A percentile compares a stretch with the other conserved stretches of the same genome.
Conservation (phyloP, 2,329 filamentous ascomycete species). For the Teratosphaeriaceae sp. region DNA sequence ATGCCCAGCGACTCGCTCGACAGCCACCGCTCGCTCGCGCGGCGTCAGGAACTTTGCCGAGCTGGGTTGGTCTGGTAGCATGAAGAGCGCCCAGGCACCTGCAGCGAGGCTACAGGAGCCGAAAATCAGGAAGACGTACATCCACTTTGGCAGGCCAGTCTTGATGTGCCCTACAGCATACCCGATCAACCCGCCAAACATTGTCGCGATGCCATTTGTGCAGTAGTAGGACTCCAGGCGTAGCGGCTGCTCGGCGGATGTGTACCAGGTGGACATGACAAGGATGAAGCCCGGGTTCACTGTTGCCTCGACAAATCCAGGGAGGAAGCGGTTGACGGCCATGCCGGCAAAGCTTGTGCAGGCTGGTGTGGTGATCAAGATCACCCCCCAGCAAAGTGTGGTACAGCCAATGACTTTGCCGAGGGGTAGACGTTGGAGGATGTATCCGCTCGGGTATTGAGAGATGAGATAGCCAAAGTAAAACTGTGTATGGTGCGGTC, state of each 20-base stretch:
- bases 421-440: conserved; percentile 37
- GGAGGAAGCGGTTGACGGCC: conserved; percentile 45
- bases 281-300: conserved; percentile 34
- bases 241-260: conserved; percentile 40
- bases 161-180: conserved; percentile 56
- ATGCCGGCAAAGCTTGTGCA: conserved; percentile 47
- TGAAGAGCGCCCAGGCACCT: conserved; percentile 28
- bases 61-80: conserved; percentile 40
- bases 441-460: conserved; percentile 36
- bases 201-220: conserved; percentile 54
- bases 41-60: conserved; percentile 39
- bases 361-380: conserved; percentile 32
- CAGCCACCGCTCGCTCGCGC: conserved; percentile 41
- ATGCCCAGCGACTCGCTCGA: conserved; percentile 47
- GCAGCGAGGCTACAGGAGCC: conserved; percentile 32
- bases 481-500: too few species aligned
- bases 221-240: conserved; percentile 51
- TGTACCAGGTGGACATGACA: conserved; percentile 6
- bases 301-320: conserved; percentile 50
- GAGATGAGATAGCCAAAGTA: conserved; percentile 42
- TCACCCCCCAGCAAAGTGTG: conserved; percentile 28
- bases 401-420: conserved; percentile 34
- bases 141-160: conserved; percentile 45
- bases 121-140: conserved; percentile 53
- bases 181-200: conserved; percentile 54